Percentiles rank a stretch among this genome's conserved stretches.
Evolutionary conservation across 768 basidiomycete species (phyloP).

Genomic region (Pulveroboletus sp.): DNA sequence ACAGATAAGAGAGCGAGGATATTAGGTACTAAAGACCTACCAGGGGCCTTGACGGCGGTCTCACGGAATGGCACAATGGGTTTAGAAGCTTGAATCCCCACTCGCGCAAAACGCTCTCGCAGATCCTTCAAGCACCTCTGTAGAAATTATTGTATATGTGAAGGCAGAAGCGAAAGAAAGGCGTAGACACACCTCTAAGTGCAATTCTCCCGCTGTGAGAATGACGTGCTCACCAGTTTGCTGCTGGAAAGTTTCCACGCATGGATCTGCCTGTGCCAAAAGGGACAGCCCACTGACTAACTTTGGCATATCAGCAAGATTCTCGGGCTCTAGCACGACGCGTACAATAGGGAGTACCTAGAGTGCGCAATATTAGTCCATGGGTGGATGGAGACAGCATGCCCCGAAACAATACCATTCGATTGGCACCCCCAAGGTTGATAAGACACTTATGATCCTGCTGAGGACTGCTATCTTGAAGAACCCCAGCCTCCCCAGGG

Average conservation of each 20-base stretch:
- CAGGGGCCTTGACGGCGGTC: constrained; percentile 77
- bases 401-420: constrained; percentile 42
- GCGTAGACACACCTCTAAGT: constrained; percentile 70
- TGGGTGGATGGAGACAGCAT: background rate
- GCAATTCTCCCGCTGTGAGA: constrained; percentile 90
- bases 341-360: constrained; percentile 90
- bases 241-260: constrained; percentile 96
- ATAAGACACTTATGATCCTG: constrained; percentile 53
- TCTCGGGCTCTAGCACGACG: constrained; percentile 84
- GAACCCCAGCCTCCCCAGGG: constrained; percentile 44
- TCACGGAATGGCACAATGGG: constrained; percentile 98
- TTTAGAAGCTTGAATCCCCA: constrained; percentile 90
- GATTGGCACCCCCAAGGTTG: constrained; percentile 72
- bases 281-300: constrained; percentile 83
- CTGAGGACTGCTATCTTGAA: constrained; percentile 27
- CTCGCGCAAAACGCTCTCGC: constrained; percentile 89
- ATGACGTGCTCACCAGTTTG: constrained; percentile 97
- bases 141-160: background rate
- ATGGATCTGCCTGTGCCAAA: constrained; percentile 92
- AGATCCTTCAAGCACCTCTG: constrained; percentile 95
- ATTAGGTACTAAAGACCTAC: constrained; percentile 33
- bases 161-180: background rate
- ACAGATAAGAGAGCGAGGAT: background rate
- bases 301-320: constrained; percentile 84
- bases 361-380: background rate